Conservation (phyloP, 129 eudicot species). For the Chrysanthemum lavandulifolium region DNA sequence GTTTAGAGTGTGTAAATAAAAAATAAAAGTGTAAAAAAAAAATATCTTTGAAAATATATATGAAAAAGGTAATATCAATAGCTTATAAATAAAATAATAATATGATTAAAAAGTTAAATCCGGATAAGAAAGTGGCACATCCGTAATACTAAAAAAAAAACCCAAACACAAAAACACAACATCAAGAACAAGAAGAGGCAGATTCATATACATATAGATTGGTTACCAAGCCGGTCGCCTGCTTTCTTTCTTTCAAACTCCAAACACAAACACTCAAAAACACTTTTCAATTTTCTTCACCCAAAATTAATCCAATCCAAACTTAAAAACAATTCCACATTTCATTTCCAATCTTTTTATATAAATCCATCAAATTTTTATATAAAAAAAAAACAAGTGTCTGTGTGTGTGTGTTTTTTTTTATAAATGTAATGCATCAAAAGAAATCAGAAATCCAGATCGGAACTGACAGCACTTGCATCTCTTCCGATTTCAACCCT, state of each 20-base stretch:
- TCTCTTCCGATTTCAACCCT: conserved; percentile 99
- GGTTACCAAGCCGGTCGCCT: too few relatives aligned
- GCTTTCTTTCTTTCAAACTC: too few relatives aligned
- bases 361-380: not conserved
- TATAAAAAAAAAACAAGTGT: not conserved
- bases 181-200: too few relatives aligned
- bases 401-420: not conserved
- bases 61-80: too few relatives aligned
- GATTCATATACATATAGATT: too few relatives aligned
- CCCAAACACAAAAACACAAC: not conserved
- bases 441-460: conserved; percentile 98
- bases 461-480: conserved; percentile 95
- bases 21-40: too few relatives aligned
- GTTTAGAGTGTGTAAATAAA: too few relatives aligned
- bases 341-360: conserved; percentile 19
- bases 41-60: too few relatives aligned
- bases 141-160: not conserved
- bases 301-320: not conserved
- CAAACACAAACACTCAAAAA: conserved; percentile 8
- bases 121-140: not conserved
- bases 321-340: not conserved
- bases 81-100: not conserved
- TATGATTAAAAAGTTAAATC: not conserved
- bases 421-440: conserved; percentile 81
- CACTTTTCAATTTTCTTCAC: conserved; percentile 11